Evolutionary conservation across 2,329 filamentous ascomycete species (phyloP).

Genomic region (Bipolaris bicolor): DNA sequence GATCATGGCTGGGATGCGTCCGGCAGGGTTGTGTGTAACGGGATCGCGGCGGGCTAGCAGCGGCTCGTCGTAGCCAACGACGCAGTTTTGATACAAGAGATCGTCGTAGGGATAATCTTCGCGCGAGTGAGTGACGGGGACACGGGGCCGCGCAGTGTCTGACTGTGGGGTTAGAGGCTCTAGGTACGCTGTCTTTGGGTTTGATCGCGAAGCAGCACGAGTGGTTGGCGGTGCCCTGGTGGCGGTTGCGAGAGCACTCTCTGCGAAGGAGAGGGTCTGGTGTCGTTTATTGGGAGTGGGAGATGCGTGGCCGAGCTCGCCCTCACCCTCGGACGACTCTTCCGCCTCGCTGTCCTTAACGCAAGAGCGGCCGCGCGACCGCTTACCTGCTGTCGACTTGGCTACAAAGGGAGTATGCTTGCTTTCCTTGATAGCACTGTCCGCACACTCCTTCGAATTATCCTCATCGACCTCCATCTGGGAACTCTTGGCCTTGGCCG

Average conservation of each 20-base stretch:
- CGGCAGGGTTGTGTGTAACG: conserved; percentile 14
- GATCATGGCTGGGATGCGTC: conserved; percentile 16
- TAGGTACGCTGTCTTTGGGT: not conserved
- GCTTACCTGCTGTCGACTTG: conserved; percentile 11
- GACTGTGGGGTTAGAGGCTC: not conserved
- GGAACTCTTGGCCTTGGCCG: not conserved
- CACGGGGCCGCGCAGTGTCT: not conserved
- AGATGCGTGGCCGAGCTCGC: conserved; percentile 14
- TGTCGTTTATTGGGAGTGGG: conserved; percentile 18
- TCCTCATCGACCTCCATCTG: conserved; percentile 2
- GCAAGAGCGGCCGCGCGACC: conserved; percentile 4
- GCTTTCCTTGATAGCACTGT: not conserved
- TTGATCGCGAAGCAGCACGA: conserved; percentile 4
- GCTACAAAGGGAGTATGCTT: not conserved
- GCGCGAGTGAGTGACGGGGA: not conserved
- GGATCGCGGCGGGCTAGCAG: conserved; percentile 20
- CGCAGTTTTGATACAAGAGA: conserved; percentile 4
- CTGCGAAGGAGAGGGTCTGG: conserved; percentile 16
- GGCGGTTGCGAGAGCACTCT: conserved; percentile 11
- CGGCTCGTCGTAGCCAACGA: conserved; percentile 20
- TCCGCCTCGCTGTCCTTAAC: conserved; percentile 3
- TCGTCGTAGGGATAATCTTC: not conserved
- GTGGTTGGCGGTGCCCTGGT: conserved; percentile 1
- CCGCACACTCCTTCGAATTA: not conserved
- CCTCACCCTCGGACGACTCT: conserved; percentile 17